Percentiles rank a stretch among this genome's conserved stretches.
phyloP scores from a whole-genome alignment of 1,139 yeast species.

The Debaryomyces sp. region DNA sequence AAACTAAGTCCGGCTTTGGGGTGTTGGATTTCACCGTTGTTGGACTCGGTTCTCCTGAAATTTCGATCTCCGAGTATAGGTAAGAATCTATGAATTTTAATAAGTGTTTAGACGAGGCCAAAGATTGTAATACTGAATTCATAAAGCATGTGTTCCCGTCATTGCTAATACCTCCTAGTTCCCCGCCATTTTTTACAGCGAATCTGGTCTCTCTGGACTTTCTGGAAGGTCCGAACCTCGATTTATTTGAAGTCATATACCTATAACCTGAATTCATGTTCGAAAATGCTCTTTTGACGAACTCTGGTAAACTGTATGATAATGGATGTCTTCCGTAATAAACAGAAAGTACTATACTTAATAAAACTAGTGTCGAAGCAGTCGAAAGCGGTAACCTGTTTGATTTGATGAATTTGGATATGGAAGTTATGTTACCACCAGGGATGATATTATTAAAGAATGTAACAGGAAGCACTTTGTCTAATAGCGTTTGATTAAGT shows the following conservation, averaged over 20 bases:
- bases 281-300: slow-evolving; percentile 13
- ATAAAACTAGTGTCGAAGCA: slow-evolving; percentile 8
- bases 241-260: slow-evolving; percentile 11
- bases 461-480: slow-evolving; percentile 5
- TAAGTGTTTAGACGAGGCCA: slow-evolving; percentile 74
- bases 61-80: slow-evolving; percentile 29
- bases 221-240: slow-evolving; percentile 16
- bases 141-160: slow-evolving; percentile 94
- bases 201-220: slow-evolving; percentile 33
- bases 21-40: slow-evolving; percentile 32
- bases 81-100: slow-evolving; percentile 56
- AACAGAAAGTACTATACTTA: slow-evolving; percentile 8
- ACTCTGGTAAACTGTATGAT: slow-evolving; percentile 15
- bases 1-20: slow-evolving; percentile 40
- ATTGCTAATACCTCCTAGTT: slow-evolving; percentile 80
- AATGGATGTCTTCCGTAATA: slow-evolving; percentile 1
- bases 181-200: slow-evolving; percentile 63
- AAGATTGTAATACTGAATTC: slow-evolving; percentile 84
- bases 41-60: slow-evolving; percentile 21
- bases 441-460: slow-evolving; percentile 1
- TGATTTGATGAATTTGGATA: background rate
- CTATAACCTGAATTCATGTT: slow-evolving; percentile 19
- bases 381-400: slow-evolving; percentile 8
- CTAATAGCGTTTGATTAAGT: background rate
- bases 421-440: slow-evolving; percentile 2